A percentile compares a stretch with the other conserved stretches of the same genome.
These are phyloP conservation scores for Oropetium thomaeum DNA, from an alignment of 176 grass and related monocot species.

Conservation along the genomic window DNA sequence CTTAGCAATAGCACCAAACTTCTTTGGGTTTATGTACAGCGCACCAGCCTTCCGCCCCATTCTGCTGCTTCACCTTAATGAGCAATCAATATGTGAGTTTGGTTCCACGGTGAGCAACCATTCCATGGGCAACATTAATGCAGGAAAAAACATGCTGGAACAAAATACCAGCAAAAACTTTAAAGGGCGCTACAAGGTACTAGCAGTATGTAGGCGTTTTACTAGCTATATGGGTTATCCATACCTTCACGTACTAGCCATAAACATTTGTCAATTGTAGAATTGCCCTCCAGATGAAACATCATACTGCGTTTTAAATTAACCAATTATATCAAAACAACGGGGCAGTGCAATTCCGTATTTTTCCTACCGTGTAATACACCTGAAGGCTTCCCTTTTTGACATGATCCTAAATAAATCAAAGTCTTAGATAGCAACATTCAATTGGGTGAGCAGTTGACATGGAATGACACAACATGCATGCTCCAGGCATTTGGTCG, in stretches of 20 bases:
- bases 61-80: conserved; percentile 23
- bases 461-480: neutral
- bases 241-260: neutral
- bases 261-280: neutral
- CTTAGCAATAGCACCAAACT: conserved; percentile 56
- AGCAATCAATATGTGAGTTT: neutral
- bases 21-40: conserved; percentile 92
- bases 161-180: neutral
- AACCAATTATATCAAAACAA: neutral
- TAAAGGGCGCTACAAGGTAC: neutral
- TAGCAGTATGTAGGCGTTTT: neutral
- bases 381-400: neutral
- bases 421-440: neutral
- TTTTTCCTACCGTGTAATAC: neutral
- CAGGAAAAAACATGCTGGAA: neutral
- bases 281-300: conserved; percentile 10
- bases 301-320: neutral
- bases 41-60: conserved; percentile 84
- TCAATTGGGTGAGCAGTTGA: neutral
- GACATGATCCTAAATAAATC: neutral
- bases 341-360: neutral
- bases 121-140: neutral
- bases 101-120: neutral
- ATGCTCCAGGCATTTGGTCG: neutral
- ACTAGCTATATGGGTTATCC: neutral